Conservation (phyloP, 345 rosid genomes). For the Durio zibethinus region DNA sequence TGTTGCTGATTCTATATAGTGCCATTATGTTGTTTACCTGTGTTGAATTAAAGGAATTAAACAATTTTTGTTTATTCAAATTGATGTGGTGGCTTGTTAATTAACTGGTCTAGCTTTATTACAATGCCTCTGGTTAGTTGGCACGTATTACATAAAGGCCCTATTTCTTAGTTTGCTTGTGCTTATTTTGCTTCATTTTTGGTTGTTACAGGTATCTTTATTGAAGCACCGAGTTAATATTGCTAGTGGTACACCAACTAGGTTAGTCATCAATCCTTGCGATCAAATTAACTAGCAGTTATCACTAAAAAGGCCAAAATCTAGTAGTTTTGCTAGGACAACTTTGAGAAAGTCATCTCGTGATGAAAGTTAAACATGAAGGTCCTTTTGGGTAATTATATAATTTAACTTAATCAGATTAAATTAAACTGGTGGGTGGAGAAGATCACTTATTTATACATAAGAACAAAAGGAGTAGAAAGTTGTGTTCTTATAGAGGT, state of each 20-base stretch:
- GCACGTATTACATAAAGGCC: neutral
- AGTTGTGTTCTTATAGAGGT: neutral
- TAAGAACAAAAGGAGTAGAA: neutral
- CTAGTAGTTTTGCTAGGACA: neutral
- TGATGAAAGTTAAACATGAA: neutral
- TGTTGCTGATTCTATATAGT: neutral
- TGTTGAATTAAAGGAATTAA: neutral
- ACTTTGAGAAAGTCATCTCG: neutral
- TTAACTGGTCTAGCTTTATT: neutral
- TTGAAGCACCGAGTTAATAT: slow-evolving; percentile 74
- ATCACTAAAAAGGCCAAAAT: neutral
- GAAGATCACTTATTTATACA: neutral
- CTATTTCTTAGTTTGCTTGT: neutral
- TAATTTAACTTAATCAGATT: neutral
- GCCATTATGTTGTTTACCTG: neutral
- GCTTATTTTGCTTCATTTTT: neutral
- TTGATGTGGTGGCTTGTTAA: neutral
- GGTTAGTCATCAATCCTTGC: slow-evolving; percentile 37
- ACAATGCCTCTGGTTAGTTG: neutral
- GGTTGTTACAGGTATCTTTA: slow-evolving; percentile 51
- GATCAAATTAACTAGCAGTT: neutral
- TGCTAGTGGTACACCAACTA: slow-evolving; percentile 88
- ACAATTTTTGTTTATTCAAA: neutral
- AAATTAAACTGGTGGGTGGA: neutral
- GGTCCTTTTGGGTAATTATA: neutral